Base-by-base conservation (phyloP, 1,284 basidiomycete species). In the Neotropicomus parvogracilis region DNA sequence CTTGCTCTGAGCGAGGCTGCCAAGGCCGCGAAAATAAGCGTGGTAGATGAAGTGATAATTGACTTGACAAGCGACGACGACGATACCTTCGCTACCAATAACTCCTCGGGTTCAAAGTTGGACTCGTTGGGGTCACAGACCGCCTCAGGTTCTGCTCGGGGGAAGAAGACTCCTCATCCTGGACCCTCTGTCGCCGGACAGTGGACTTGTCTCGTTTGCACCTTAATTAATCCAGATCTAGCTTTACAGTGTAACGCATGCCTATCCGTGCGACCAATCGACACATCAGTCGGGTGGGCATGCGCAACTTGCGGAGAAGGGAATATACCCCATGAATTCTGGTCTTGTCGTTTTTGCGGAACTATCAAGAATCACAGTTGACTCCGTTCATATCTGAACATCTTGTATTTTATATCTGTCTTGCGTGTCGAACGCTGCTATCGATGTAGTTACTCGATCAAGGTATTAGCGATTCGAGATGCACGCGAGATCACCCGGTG, bases 331-430 rank as follows among this genome's bases (percentile, higher is more conserved):
- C 75, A 79, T 56, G 75, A 81, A 21, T 79, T 82, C 54, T 91
- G 87, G 89, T 83, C 79, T 45, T 93, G 91, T 69, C 64, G 68
- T 13, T 77, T 74, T 52, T 92, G 90, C 59, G 88, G 88, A 10
- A 68, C 71, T 33, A 73, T 90, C 51, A 88, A 89, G 66, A 63
- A 68, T 26, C 65, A 63, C 34, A 79, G 75, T 51, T 55, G 29
- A 60, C 31, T 14, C 1, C 47, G 14, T 51, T 26, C 10, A 27
- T 46, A 37, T 49, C 40, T 49, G 52, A 37, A 50, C 46, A 32
- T 51, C 49, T 26, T 45, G 50, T 49, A 46, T 40, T 36, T 4
- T 47, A 3, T 33, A 38, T 46, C 10, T 20, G 20, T 19, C 12
- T 19, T 20, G 12, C 13, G 29, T 29, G 3, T 38, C 36, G 24